Conservation (phyloP, 441 rosid species). For the Hura crepitans region DNA sequence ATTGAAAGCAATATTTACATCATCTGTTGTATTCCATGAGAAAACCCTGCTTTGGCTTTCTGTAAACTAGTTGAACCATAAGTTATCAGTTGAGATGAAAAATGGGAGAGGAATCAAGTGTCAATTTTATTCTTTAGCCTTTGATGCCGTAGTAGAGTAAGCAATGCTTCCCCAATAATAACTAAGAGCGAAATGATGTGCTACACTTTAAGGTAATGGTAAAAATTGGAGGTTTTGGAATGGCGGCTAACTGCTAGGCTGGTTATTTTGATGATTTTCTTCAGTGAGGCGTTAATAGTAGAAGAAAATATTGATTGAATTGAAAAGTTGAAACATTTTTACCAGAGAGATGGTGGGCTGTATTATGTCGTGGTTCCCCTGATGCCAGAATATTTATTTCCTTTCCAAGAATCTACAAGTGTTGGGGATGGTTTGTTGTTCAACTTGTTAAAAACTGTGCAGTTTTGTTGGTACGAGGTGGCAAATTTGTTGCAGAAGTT, state of each 20-base stretch:
- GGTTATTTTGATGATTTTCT: background rate
- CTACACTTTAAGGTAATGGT: background rate
- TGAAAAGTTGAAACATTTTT: background rate
- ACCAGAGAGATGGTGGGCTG: background rate
- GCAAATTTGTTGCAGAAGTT: background rate
- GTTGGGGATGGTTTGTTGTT: background rate
- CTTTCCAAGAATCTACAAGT: background rate
- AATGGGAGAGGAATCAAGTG: background rate
- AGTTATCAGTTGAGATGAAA: background rate
- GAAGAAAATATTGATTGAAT: constrained; percentile 3
- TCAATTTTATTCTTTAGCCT: background rate
- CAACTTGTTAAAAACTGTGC: background rate
- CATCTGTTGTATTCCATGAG: constrained; percentile 9
- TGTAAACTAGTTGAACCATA: background rate
- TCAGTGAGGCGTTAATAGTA: background rate
- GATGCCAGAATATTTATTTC: background rate
- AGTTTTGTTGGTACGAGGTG: background rate
- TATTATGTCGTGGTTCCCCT: background rate
- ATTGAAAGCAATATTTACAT: background rate
- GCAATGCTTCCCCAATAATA: background rate
- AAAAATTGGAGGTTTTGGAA: background rate
- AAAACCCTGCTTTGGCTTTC: background rate
- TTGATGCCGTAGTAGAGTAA: background rate
- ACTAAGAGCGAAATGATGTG: background rate
- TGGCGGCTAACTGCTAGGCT: background rate